Evolutionary conservation across 371 early-diverging fungal species (phyloP).

Genomic region (Mortierella sp.): DNA sequence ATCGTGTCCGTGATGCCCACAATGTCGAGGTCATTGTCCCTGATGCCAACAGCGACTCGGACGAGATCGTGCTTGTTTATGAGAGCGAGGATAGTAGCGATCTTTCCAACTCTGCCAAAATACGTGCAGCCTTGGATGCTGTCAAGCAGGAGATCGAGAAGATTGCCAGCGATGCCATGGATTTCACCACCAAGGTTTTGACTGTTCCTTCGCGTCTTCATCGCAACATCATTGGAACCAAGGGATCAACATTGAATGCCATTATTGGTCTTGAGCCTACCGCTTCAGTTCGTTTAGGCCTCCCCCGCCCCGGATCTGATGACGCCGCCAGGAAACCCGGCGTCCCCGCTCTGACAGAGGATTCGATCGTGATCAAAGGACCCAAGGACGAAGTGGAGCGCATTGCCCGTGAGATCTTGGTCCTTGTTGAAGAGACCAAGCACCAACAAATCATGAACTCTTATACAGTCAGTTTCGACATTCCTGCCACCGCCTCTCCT

Average conservation of each 20-base stretch:
- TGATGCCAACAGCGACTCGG: constrained; percentile 65
- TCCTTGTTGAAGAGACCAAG: constrained; percentile 73
- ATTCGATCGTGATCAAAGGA: constrained; percentile 84
- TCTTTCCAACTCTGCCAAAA: constrained; percentile 53
- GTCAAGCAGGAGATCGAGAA: constrained; percentile 76
- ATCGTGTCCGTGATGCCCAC: constrained; percentile 71
- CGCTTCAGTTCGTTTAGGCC: constrained; percentile 79
- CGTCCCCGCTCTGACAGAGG: constrained; percentile 56
- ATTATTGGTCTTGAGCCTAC: constrained; percentile 67
- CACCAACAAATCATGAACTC: constrained; percentile 72
- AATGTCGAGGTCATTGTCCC: constrained; percentile 81
- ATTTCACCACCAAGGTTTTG: constrained; percentile 71
- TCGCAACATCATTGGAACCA: constrained; percentile 78
- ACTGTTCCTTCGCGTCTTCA: constrained; percentile 81
- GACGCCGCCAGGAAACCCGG: constrained; percentile 55
- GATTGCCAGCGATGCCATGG: constrained; percentile 68
- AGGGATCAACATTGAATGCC: constrained; percentile 77
- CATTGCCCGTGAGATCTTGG: constrained; percentile 71
- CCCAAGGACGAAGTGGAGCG: constrained; percentile 79
- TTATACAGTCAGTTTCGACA: constrained; percentile 72
- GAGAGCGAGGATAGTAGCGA: constrained; percentile 65
- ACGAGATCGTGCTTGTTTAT: constrained; percentile 78
- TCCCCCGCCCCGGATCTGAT: constrained; percentile 47
- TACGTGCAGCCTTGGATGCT: constrained; percentile 71
- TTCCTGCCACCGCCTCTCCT: constrained; percentile 77